A percentile compares a stretch with the other conserved stretches of the same genome.
phyloP scores from a whole-genome alignment of 352 stramenopile species.

The Phytopythium delawarense region DNA sequence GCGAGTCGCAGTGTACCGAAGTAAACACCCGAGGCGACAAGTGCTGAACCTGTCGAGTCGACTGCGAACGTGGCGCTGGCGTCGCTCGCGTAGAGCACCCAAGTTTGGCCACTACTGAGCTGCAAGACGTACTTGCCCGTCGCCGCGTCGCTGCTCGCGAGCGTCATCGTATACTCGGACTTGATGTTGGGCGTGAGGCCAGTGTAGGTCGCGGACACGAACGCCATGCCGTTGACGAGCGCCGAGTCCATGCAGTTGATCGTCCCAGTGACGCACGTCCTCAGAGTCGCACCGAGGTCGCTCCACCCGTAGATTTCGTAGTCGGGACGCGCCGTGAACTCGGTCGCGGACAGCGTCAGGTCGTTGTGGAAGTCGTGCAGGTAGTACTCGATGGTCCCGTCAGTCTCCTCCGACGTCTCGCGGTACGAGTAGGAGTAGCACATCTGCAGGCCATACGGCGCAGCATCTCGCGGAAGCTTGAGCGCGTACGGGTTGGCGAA shows the following conservation, averaged over 20 bases:
- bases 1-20: constrained; percentile 54
- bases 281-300: constrained; percentile 55
- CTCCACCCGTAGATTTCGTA: constrained; percentile 67
- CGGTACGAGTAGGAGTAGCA: constrained; percentile 68
- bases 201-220: constrained; percentile 57
- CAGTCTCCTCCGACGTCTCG: constrained; percentile 30
- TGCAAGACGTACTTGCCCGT: constrained; percentile 54
- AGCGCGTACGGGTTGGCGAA: constrained; percentile 73
- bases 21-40: constrained; percentile 37
- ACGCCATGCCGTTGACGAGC: constrained; percentile 71
- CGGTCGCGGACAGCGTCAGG: constrained; percentile 52
- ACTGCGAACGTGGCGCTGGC: constrained; percentile 33
- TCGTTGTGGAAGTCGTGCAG: constrained; percentile 61
- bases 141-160: constrained; percentile 25
- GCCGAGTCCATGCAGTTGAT: constrained; percentile 49
- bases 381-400: constrained; percentile 56
- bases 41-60: constrained; percentile 32
- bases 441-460: constrained; percentile 45
- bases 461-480: constrained; percentile 30
- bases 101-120: constrained; percentile 67
- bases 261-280: constrained; percentile 27
- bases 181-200: constrained; percentile 47
- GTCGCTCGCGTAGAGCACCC: constrained; percentile 64
- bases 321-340: constrained; percentile 33
- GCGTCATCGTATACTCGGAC: constrained; percentile 44